Base-by-base conservation (phyloP, 768 basidiomycete genomes). In the Fomitopsis pulvina region DNA sequence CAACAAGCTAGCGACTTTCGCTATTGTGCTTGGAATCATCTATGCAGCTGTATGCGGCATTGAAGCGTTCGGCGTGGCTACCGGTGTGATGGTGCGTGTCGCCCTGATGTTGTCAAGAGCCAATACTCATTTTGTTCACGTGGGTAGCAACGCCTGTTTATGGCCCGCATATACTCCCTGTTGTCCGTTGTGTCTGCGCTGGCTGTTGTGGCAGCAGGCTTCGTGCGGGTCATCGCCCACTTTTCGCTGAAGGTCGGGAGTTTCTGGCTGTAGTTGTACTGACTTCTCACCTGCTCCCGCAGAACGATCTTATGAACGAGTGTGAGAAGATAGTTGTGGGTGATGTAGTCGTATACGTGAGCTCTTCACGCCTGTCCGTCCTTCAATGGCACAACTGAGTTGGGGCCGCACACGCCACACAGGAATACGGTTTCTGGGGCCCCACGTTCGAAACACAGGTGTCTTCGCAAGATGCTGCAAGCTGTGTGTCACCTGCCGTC, bases 201-300 rank as follows among this genome's bases (percentile, higher is more conserved):
- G 41, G 58, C 82, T 1, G 66, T 83, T 21, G 56, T 75, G 5
- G 84, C 66, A 0, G 65, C 76, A 3, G 78, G 76, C 6, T 54
- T 89, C 34, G 58, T 83, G 53, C 73, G 79, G 25, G 67, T 79
- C 8, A 63, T 90, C 7, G 68, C 78, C 1, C 87, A 91, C 58
- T 89, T 87, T 55, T 71, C 70, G 0, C 73, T 74, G 68, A 89
- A 87, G 77, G 86, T 79, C 37, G 21, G 67, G 59, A 0, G 32
- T 16, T 32, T 30, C 32, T 14, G 12, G 4, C 16, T 32, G n/a
- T 30, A 11, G 12, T 14, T 6, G 25, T 7, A 21, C 6, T 11
- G 7, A 21, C 21, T 24, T 50, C 9, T 27, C 40, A 8, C 48
- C 3, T 24, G 18, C 53, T 41, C 59, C 45, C 4, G 1, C 51